A percentile compares a stretch with the other conserved stretches of the same genome.
phyloP scores from a whole-genome alignment of 306 rosid species.

The Vicia villosa region DNA sequence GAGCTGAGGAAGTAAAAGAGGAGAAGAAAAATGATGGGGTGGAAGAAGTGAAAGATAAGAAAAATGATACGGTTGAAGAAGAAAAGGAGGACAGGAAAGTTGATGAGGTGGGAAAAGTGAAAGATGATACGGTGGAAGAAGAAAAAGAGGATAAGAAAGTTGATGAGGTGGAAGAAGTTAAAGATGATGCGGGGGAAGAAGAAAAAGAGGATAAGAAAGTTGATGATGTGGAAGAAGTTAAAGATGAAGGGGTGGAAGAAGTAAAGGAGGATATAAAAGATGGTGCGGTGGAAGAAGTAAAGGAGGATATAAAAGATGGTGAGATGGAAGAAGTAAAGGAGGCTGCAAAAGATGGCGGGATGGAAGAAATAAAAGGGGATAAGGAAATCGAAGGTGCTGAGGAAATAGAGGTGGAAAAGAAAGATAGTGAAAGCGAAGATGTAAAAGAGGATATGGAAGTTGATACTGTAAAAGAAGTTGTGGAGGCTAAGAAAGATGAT shows the following conservation, averaged over 20 bases:
- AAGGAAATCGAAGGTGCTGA: slow-evolving; percentile 32
- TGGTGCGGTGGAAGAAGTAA: background rate
- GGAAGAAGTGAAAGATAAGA: slow-evolving; percentile 20
- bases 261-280: slow-evolving; percentile 3
- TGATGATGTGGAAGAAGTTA: slow-evolving; percentile 41
- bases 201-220: slow-evolving; percentile 42
- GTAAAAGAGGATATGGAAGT: slow-evolving; percentile 32
- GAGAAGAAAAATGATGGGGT: slow-evolving; percentile 44
- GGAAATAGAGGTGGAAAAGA: slow-evolving; percentile 45
- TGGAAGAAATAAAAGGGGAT: background rate
- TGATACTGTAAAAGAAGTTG: slow-evolving; percentile 41
- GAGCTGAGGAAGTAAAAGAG: slow-evolving; percentile 30
- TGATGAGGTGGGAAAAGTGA: slow-evolving; percentile 39
- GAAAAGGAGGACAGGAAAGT: slow-evolving; percentile 20
- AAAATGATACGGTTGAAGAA: slow-evolving; percentile 10
- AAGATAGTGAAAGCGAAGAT: slow-evolving; percentile 38
- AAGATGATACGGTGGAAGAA: slow-evolving; percentile 26
- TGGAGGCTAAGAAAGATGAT: slow-evolving; percentile 28
- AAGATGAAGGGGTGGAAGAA: no score
- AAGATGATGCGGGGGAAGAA: slow-evolving; percentile 35
- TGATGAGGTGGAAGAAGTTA: slow-evolving; percentile 51
- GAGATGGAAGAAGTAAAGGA: background rate
- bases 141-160: slow-evolving; percentile 42
- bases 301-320: slow-evolving; percentile 33
- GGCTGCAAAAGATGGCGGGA: background rate